Conservation (phyloP, 2,329 filamentous ascomycete genomes). For the Colletotrichum sp. region DNA sequence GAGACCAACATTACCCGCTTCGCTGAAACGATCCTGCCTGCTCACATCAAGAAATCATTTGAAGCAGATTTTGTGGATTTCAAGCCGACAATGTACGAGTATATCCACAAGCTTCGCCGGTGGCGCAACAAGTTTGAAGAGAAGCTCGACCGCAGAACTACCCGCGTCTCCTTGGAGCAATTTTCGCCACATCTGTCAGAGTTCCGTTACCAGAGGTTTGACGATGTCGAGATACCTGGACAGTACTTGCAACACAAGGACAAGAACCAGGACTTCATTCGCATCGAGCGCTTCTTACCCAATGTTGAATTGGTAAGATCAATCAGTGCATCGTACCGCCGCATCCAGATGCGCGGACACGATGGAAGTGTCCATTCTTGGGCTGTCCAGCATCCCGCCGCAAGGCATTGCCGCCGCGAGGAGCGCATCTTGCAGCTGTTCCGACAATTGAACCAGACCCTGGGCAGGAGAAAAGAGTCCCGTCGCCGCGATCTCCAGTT, state of each 20-base stretch:
- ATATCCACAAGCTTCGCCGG: conserved; percentile 93
- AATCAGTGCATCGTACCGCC: conserved; percentile 88
- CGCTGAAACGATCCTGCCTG: conserved; percentile 91
- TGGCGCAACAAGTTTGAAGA: conserved; percentile 99
- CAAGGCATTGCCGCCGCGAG: conserved; percentile 89
- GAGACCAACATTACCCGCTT: conserved; percentile 98
- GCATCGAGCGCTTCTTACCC: conserved; percentile 95
- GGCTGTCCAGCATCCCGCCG: conserved; percentile 94
- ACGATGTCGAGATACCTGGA: conserved; percentile 96
- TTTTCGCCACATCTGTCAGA: conserved; percentile 94
- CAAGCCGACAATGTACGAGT: conserved; percentile 97
- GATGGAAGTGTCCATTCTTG: conserved; percentile 98
- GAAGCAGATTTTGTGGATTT: conserved; percentile 95
- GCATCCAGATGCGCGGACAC: conserved; percentile 94
- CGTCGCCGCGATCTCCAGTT: conserved; percentile 93
- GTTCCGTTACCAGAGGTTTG: conserved; percentile 97
- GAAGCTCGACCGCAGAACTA: conserved; percentile 85
- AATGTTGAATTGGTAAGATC: conserved; percentile 92
- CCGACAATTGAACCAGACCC: conserved; percentile 92
- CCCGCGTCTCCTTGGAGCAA: conserved; percentile 76
- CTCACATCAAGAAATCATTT: conserved; percentile 94
- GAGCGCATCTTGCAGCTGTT: conserved; percentile 96
- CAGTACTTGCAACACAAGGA: conserved; percentile 98
- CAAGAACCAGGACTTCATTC: conserved; percentile 98
- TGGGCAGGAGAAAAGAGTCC: conserved; percentile 93